Percentiles rank a stretch among this genome's conserved stretches.
Conservation (phyloP, 2,329 filamentous ascomycete genomes). For the Fusarium duplospermum region DNA sequence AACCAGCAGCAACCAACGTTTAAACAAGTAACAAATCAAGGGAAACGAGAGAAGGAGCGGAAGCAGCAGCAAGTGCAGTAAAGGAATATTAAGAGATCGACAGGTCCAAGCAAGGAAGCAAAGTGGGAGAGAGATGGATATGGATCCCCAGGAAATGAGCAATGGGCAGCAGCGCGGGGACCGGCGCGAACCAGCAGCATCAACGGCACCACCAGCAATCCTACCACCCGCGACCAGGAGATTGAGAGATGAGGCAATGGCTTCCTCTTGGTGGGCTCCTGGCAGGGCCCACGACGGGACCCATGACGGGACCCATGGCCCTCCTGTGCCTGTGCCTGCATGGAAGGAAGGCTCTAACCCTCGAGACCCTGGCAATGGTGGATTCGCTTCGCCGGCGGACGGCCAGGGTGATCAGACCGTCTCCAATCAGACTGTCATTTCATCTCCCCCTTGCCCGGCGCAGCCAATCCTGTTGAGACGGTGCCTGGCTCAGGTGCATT, state of each 20-base stretch:
- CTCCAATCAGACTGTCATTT: slow-evolving; percentile 42
- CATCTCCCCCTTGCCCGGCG: slow-evolving; percentile 36
- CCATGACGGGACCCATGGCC: slow-evolving; percentile 24
- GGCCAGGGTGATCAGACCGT: slow-evolving; percentile 39
- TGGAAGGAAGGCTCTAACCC: slow-evolving; percentile 27
- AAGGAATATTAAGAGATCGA: slow-evolving; percentile 41
- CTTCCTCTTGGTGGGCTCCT: slow-evolving; percentile 30
- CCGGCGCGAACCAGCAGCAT: slow-evolving; percentile 23
- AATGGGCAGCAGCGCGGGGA: slow-evolving; percentile 36
- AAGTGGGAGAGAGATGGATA: slow-evolving; percentile 31
- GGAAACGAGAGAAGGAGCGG: slow-evolving; percentile 35
- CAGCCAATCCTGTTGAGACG: slow-evolving; percentile 39
- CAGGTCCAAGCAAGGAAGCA: slow-evolving; percentile 24
- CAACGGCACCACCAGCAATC: slow-evolving; percentile 27
- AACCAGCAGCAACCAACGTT: slow-evolving; percentile 40
- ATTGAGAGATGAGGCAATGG: slow-evolving; percentile 38
- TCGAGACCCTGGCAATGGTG: slow-evolving; percentile 26
- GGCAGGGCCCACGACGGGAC: slow-evolving; percentile 6
- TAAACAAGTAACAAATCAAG: slow-evolving; percentile 35
- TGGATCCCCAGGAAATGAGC: slow-evolving; percentile 45
- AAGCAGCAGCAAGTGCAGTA: slow-evolving; percentile 20
- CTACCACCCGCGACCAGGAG: slow-evolving; percentile 27
- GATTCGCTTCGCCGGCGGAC: slow-evolving; percentile 13
- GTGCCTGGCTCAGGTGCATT: slow-evolving; percentile 27
- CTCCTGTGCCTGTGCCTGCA: slow-evolving; percentile 21